Evolutionary conservation across 495 filamentous ascomycete species (phyloP), one percentile per base, ranked within the genome.

Genomic region (Lepraria neglecta): DNA sequence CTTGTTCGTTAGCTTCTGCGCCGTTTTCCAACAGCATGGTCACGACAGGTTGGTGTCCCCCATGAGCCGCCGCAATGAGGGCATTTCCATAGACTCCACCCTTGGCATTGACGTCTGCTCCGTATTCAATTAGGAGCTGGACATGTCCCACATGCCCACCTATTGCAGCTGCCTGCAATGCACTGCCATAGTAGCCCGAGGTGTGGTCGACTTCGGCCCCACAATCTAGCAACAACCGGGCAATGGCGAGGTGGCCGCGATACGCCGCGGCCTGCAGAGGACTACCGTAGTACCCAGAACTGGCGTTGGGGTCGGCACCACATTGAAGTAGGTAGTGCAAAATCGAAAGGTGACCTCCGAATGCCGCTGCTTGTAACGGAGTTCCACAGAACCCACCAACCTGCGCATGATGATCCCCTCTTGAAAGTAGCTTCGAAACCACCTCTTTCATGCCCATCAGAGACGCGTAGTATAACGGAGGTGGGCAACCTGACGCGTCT

Each of bases 201-300:
- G 67, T 67, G 11, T 58, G 40, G 40, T 71, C 71, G 24, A 69
- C 65, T 52, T 73, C 60, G 2, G 72, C 72, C 0, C 70, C 73
- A 11, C 51, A 21, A 10, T 65, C 58, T 10, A 76, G 31, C 21
- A 77, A 64, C 11, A 57, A 6, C 19, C 69, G 31, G 5, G 70
- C 60, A 19, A 70, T 42, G 3, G 60, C 17, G 3, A 28, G 9
- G 27, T 65, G 11, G 10, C 63, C 56, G 15, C 14, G 73, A 38
- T n/a, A 73, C 60, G 64, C 62, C 42, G 73, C 69, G 30, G 63
- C 65, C 33, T 58, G 48, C n/a, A 76, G 66, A 43, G 71, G 62
- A 45, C 61, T 73, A 4, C 68, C 68, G 52, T 62, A 71, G 19
- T 58, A 24, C 51, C 60, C 56, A 56, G n/a, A 56, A 55, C 64